Evolutionary conservation across 192 early-diverging fungal genomes (phyloP).

Genomic region (Backusella sp.): DNA sequence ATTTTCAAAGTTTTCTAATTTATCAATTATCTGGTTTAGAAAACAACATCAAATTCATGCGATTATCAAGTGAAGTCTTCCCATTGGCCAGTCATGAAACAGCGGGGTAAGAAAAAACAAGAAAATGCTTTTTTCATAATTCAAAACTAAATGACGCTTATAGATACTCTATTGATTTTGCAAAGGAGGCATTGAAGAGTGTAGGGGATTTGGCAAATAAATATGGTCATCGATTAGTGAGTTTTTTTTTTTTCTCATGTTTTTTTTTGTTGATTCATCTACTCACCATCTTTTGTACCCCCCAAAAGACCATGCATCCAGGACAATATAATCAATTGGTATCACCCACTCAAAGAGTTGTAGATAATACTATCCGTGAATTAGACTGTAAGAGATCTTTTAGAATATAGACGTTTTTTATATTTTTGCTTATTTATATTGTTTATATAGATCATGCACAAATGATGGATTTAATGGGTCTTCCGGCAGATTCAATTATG

Average conservation of each 20-base stretch:
- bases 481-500: slow-evolving; percentile 46
- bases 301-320: slow-evolving; percentile 43
- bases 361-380: slow-evolving; percentile 38
- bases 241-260: not conserved
- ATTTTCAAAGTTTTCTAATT: not conserved
- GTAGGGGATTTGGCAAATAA: slow-evolving; percentile 38
- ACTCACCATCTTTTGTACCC: not conserved
- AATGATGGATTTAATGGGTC: slow-evolving; percentile 46
- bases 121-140: not conserved
- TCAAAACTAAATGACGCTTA: not conserved
- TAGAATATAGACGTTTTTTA: not conserved
- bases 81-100: slow-evolving; percentile 47
- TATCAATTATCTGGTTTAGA: not conserved
- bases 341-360: slow-evolving; percentile 34
- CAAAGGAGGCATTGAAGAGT: slow-evolving; percentile 30
- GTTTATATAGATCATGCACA: slow-evolving; percentile 33
- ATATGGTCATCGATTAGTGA: slow-evolving; percentile 43
- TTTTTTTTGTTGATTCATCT: not conserved
- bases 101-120: slow-evolving; percentile 32
- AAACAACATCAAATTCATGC: slow-evolving; percentile 48
- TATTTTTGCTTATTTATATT: not conserved
- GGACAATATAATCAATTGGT: slow-evolving; percentile 50
- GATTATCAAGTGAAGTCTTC: slow-evolving; percentile 47
- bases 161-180: slow-evolving; percentile 38
- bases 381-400: slow-evolving; percentile 20